Evolutionary conservation across 2,329 filamentous ascomycete genomes (phyloP).

Genomic region (Epichloe amarillans): DNA sequence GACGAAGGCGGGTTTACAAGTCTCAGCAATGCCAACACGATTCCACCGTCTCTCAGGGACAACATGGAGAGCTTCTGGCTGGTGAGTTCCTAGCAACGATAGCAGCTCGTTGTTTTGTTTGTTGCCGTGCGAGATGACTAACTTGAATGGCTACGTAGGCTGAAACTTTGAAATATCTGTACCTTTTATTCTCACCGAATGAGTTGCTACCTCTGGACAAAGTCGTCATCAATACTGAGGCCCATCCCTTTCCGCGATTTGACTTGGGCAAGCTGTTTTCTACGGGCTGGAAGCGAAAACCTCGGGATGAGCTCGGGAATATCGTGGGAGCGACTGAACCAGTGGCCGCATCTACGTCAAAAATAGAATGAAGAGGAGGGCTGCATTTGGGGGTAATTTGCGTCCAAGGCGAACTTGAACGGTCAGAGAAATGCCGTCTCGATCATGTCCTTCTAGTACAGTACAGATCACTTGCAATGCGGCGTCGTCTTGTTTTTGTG

Average conservation of each 20-base stretch:
- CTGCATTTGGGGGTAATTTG: neutral
- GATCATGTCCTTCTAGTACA: neutral
- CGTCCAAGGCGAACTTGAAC: neutral
- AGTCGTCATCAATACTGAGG: constrained; percentile 91
- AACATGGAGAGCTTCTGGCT: constrained; percentile 99
- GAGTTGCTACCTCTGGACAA: constrained; percentile 75
- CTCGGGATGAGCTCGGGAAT: constrained; percentile 35
- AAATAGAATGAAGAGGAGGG: neutral
- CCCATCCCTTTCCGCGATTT: constrained; percentile 80
- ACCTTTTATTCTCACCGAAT: constrained; percentile 76
- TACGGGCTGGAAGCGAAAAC: constrained; percentile 69
- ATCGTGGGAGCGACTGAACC: constrained; percentile 14
- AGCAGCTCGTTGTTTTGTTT: neutral
- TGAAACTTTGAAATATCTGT: constrained; percentile 96
- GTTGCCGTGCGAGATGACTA: neutral
- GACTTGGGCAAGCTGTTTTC: constrained; percentile 63
- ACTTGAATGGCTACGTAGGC: constrained; percentile 38
- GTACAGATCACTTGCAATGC: too few species aligned
- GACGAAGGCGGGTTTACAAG: constrained; percentile 74
- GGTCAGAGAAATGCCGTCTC: neutral
- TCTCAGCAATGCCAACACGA: constrained; percentile 56
- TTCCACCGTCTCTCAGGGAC: constrained; percentile 60
- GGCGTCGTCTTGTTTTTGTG: too few species aligned
- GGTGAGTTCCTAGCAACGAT: constrained; percentile 34
- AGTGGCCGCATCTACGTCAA: neutral